Conservation (phyloP, 257 asterid species). For the Nicotiana obtusifolia region DNA sequence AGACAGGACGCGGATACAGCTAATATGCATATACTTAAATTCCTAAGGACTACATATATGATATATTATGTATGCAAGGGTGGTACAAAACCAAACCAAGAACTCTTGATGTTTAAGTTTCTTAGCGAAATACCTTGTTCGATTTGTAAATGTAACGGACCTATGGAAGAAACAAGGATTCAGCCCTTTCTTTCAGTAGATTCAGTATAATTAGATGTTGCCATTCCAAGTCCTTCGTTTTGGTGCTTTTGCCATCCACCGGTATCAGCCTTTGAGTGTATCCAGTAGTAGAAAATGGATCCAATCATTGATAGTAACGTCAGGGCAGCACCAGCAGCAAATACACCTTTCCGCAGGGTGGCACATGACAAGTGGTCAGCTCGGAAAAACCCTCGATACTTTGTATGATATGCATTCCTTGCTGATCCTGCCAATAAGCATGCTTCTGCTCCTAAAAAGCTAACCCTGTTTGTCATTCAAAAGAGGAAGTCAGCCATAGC, state of each 20-base stretch:
- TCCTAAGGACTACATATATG: not conserved
- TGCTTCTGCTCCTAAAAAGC: slow-evolving; percentile 89
- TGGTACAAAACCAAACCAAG: not conserved
- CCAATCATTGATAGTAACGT: slow-evolving; percentile 54
- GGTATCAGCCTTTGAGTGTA: slow-evolving; percentile 76
- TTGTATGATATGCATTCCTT: slow-evolving; percentile 91
- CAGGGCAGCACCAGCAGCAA: slow-evolving; percentile 90
- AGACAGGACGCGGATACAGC: not conserved
- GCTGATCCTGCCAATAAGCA: slow-evolving; percentile 93
- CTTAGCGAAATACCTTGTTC: not conserved
- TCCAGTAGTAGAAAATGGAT: slow-evolving; percentile 64
- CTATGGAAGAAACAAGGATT: not conserved
- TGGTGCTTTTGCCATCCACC: slow-evolving; percentile 91
- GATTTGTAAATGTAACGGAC: not conserved
- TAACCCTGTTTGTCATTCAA: slow-evolving; percentile 48
- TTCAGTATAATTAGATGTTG: slow-evolving; percentile 39
- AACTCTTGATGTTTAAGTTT: not conserved
- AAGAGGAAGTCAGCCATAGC: not conserved
- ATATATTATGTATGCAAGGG: not conserved
- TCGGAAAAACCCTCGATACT: slow-evolving; percentile 57
- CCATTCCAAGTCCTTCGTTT: slow-evolving; percentile 83
- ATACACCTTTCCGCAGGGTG: slow-evolving; percentile 88
- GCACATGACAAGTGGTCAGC: slow-evolving; percentile 69
- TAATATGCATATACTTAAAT: not conserved
- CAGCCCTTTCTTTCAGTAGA: slow-evolving; percentile 38